A percentile compares a stretch with the other conserved stretches of the same genome.
phyloP scores from a whole-genome alignment of 1,284 basidiomycete genomes.

The Pascua sp. region DNA sequence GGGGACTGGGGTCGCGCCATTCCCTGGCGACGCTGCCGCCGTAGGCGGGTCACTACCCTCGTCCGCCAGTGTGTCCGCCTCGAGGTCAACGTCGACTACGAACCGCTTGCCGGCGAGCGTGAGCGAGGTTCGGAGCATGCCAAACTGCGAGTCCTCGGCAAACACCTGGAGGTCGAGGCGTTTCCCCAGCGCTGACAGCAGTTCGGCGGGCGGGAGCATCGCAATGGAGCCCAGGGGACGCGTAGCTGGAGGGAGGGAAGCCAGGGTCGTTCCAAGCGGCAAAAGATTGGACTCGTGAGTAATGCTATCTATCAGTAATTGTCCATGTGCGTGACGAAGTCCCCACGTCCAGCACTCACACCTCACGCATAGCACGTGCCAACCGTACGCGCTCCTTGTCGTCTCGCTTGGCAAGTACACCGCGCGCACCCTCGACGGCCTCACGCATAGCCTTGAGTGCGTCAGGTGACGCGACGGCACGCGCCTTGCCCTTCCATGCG shows the following conservation, averaged over 20 bases:
- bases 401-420: constrained; percentile 10
- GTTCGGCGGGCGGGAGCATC: constrained; percentile 24
- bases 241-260: constrained; percentile 10
- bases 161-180: constrained; percentile 35
- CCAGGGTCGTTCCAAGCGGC: constrained; percentile 20
- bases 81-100: constrained; percentile 45
- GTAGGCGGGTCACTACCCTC: constrained; percentile 20
- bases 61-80: constrained; percentile 30
- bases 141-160: constrained; percentile 45
- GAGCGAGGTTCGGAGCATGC: constrained; percentile 33
- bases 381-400: constrained; percentile 15
- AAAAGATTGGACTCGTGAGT: constrained; percentile 31
- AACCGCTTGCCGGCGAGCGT: constrained; percentile 41
- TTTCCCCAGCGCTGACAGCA: constrained; percentile 30
- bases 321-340: too few species aligned
- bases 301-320: constrained; percentile 15
- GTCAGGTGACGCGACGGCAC: constrained; percentile 20
- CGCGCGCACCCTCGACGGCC: constrained; percentile 21
- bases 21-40: neutral
- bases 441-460: constrained; percentile 30
- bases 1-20: neutral
- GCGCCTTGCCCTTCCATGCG: constrained; percentile 18
- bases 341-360: constrained; percentile 8
- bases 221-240: constrained; percentile 19
- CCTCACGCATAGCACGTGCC: constrained; percentile 19